phyloP scores from a whole-genome alignment of 1,284 basidiomycete genomes.

The Peniophora sp. region DNA sequence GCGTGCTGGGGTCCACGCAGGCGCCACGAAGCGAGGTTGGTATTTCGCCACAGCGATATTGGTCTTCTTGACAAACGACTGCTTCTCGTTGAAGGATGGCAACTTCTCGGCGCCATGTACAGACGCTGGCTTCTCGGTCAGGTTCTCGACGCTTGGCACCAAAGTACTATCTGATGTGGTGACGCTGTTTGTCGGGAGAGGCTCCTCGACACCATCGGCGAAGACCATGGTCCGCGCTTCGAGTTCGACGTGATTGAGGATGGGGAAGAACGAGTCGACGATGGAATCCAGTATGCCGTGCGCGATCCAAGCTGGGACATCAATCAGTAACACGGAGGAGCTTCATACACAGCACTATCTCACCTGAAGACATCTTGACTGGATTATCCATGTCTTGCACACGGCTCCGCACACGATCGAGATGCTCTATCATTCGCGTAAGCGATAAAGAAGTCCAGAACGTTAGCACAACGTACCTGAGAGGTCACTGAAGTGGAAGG shows the following conservation, averaged over 20 bases:
- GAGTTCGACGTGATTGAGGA: conserved; percentile 76
- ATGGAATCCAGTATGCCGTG: conserved; percentile 91
- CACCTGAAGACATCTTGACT: conserved; percentile 63
- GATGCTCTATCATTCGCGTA: conserved; percentile 57
- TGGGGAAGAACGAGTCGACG: conserved; percentile 90
- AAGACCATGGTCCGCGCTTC: conserved; percentile 73
- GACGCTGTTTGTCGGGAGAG: background rate
- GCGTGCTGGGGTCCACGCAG: conserved; percentile 10
- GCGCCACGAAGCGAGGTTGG: conserved; percentile 16
- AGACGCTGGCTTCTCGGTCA: background rate
- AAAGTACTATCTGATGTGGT: background rate
- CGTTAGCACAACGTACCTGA: conserved; percentile 33
- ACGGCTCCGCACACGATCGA: conserved; percentile 69
- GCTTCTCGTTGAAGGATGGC: background rate
- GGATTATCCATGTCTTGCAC: conserved; percentile 53
- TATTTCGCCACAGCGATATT: background rate
- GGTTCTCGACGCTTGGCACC: background rate
- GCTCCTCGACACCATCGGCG: conserved; percentile 18
- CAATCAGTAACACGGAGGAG: background rate
- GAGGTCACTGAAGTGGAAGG: conserved; percentile 91
- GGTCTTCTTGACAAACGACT: background rate
- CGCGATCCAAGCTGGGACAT: conserved; percentile 82
- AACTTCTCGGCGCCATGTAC: background rate
- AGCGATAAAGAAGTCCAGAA: conserved; percentile 3
- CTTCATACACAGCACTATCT: conserved; percentile 13